Evolutionary conservation across 805 yeast species (phyloP), one percentile per base, ranked within the genome.

Genomic region (Saccharomycopsis sp.): DNA sequence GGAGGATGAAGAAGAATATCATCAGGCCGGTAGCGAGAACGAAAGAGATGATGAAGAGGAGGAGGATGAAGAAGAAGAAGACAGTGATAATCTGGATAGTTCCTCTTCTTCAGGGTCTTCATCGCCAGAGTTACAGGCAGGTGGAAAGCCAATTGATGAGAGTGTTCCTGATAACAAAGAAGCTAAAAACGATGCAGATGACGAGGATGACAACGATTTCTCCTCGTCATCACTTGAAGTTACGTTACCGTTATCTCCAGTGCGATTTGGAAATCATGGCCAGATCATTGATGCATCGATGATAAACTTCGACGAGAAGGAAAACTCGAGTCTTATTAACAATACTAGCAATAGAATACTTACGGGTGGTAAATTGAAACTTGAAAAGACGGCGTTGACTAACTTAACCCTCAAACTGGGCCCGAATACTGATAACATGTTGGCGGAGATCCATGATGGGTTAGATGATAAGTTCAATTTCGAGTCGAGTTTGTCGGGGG

Each of bases 31-130:
- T n/a, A 53, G 24, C 23, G 58, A 52, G 5, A 25, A 53, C 15
- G 56, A 60, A 9, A 54, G 50, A 17, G 58, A 29, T 12, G 38
- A 23, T 9, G 53, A 20, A n/a, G 53, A 50, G 3, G 53, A 56
- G 29, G 53, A 47, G 8, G 63, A 63, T n/a, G 61, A 62, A 60
- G 47, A 63, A 62, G 66, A 56, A 17, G 53, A 47, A 34, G 52
- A 35, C 14, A 35, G 14, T 14, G n/a, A n/a, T n/a, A n/a, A n/a
- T n/a, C n/a, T n/a, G n/a, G n/a, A n/a, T n/a, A n/a, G n/a, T n/a
- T n/a, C n/a, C n/a, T n/a, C n/a, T 12, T 12, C 12, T 7, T 29
- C 38, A 29, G 12, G 38, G 38, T 29, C 38, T 20, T 23, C 20
- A 51, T 20, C 24, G 54, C 42, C 38, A 29, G 38, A 29, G 38